phyloP scores from a whole-genome alignment of 768 basidiomycete genomes.

The Piloderma croceum region DNA sequence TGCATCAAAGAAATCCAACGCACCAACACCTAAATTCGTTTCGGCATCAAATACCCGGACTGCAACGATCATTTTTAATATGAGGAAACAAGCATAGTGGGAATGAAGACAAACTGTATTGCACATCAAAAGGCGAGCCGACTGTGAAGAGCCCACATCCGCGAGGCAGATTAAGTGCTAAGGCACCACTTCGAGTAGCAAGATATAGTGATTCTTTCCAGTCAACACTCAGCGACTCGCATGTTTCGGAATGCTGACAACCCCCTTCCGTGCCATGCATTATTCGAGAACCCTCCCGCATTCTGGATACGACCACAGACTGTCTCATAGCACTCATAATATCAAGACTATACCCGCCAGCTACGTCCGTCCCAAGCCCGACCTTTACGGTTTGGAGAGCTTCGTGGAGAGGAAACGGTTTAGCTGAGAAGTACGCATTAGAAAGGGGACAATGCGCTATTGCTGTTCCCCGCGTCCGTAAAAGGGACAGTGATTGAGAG shows the following conservation, averaged over 20 bases:
- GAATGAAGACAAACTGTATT: slow-evolving; percentile 52
- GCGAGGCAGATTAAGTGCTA: slow-evolving; percentile 53
- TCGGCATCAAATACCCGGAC: slow-evolving; percentile 43
- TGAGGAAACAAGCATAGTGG: slow-evolving; percentile 1
- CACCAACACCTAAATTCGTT: slow-evolving; percentile 45
- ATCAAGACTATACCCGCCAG: slow-evolving; percentile 78
- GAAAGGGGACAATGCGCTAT: slow-evolving; percentile 88
- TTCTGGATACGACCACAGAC: slow-evolving; percentile 64
- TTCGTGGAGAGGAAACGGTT: slow-evolving; percentile 64
- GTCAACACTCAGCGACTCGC: slow-evolving; percentile 45
- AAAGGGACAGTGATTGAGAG: slow-evolving; percentile 41
- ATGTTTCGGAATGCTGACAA: slow-evolving; percentile 4
- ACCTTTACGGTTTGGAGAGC: slow-evolving; percentile 64
- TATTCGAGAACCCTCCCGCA: slow-evolving; percentile 52
- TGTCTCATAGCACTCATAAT: slow-evolving; percentile 79
- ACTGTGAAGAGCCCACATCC: slow-evolving; percentile 49
- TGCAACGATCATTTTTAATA: slow-evolving; percentile 16
- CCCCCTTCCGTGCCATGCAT: slow-evolving; percentile 10
- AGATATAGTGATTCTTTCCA: slow-evolving; percentile 83
- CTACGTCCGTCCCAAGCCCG: slow-evolving; percentile 81
- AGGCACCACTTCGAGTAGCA: slow-evolving; percentile 74
- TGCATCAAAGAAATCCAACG: slow-evolving; percentile 65
- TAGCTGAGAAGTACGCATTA: slow-evolving; percentile 79
- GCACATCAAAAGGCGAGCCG: slow-evolving; percentile 70
- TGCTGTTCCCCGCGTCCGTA: slow-evolving; percentile 48